These are phyloP conservation scores for Sporothrix phasma DNA, from an alignment of 2,329 filamentous ascomycete genomes.

Conservation along the genomic window DNA sequence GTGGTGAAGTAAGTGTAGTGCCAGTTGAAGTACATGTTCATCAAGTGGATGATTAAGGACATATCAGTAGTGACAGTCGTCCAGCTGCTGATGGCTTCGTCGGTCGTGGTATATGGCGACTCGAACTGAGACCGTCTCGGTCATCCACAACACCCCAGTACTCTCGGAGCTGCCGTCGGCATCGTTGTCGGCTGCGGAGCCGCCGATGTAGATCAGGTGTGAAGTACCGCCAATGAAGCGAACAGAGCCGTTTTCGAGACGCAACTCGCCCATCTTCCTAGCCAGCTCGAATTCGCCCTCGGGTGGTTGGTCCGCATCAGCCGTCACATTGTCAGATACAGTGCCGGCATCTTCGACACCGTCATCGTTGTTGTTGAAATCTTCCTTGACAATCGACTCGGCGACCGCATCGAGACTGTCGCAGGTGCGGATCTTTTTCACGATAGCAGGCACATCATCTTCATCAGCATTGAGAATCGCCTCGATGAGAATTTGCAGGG, in stretches of 20 bases:
- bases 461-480: slow-evolving; percentile 86
- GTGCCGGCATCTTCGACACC: slow-evolving; percentile 26
- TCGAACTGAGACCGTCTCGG: slow-evolving; percentile 36
- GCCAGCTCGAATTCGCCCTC: slow-evolving; percentile 70
- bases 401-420: slow-evolving; percentile 54
- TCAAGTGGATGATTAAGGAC: slow-evolving; percentile 70
- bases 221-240: slow-evolving; percentile 92
- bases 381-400: slow-evolving; percentile 40
- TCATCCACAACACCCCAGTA: slow-evolving; percentile 20
- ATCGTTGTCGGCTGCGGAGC: slow-evolving; percentile 28
- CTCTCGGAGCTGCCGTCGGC: not conserved
- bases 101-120: slow-evolving; percentile 31
- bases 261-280: slow-evolving; percentile 84
- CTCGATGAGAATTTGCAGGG: slow-evolving; percentile 83
- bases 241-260: slow-evolving; percentile 76
- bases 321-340: slow-evolving; percentile 32
- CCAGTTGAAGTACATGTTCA: slow-evolving; percentile 98
- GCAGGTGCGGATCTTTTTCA: slow-evolving; percentile 80
- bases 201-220: slow-evolving; percentile 73
- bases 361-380: slow-evolving; percentile 25
- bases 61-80: slow-evolving; percentile 74
- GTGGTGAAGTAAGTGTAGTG: slow-evolving; percentile 96
- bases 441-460: slow-evolving; percentile 70
- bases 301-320: slow-evolving; percentile 25
- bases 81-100: slow-evolving; percentile 75